Evolutionary conservation across 1,139 yeast species (phyloP).

Genomic region (Hyphopichia buzzinii): DNA sequence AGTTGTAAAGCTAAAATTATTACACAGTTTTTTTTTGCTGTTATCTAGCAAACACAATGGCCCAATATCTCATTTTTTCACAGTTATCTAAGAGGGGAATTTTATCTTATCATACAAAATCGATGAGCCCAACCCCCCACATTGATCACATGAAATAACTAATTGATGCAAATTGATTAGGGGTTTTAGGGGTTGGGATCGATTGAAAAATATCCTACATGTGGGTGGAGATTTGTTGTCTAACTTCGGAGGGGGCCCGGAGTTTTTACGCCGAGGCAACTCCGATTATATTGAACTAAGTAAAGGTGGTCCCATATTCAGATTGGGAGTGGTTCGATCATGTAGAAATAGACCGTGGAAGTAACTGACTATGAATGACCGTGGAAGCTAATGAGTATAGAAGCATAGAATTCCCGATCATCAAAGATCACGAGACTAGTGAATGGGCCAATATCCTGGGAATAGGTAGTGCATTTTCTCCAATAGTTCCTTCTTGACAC

Average conservation of each 20-base stretch:
- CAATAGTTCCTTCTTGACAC: slow-evolving; percentile 69
- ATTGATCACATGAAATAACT: neutral
- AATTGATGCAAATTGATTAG: too few relatives aligned
- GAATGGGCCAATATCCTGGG: slow-evolving; percentile 84
- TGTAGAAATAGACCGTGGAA: too few relatives aligned
- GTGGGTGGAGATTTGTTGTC: too few relatives aligned
- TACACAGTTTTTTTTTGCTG: neutral
- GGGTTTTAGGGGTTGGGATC: too few relatives aligned
- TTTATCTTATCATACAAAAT: neutral
- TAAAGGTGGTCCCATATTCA: too few relatives aligned
- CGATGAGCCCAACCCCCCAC: neutral
- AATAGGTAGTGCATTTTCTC: slow-evolving; percentile 81
- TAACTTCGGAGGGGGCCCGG: neutral
- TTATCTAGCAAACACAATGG: neutral
- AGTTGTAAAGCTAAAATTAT: too few relatives aligned
- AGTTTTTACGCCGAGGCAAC: neutral
- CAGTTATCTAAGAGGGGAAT: neutral
- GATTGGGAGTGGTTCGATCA: too few relatives aligned
- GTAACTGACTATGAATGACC: too few relatives aligned
- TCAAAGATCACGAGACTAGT: slow-evolving; percentile 7
- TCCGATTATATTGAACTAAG: too few relatives aligned
- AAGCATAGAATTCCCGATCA: neutral
- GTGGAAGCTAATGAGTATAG: neutral
- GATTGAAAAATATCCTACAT: too few relatives aligned
- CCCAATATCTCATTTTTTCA: neutral